A percentile compares a stretch with the other conserved stretches of the same genome.
These are phyloP conservation scores for Pyrenophora tritici-repentis DNA, from an alignment of 2,329 filamentous ascomycete genomes.

Conservation along the genomic window DNA sequence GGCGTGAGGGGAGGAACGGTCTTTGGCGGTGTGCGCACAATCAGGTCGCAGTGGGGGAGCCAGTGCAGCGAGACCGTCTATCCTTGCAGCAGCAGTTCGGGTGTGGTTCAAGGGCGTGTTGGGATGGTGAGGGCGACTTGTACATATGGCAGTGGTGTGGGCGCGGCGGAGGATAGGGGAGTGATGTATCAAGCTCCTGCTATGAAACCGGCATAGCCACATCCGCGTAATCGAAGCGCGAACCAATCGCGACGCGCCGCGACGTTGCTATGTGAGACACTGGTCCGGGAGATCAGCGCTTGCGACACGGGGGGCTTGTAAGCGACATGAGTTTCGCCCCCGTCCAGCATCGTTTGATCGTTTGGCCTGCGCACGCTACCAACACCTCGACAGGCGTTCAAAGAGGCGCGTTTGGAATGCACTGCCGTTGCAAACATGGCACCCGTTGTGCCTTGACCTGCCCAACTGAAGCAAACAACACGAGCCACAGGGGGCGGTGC, in stretches of 20 bases:
- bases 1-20: background rate
- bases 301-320: conserved; percentile 15
- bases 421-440: conserved; percentile 1
- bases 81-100: background rate
- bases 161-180: conserved; percentile 18
- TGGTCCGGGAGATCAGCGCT: conserved; percentile 32
- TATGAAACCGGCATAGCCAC: conserved; percentile 38
- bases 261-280: conserved; percentile 29
- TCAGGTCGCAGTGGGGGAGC: background rate
- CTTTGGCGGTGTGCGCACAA: too few relatives aligned
- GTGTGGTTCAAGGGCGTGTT: background rate
- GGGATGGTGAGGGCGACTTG: background rate
- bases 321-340: conserved; percentile 11
- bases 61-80: background rate
- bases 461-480: too few relatives aligned
- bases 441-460: background rate
- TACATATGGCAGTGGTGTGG: conserved; percentile 3
- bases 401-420: background rate
- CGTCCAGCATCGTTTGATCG: conserved; percentile 5
- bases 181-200: conserved; percentile 24
- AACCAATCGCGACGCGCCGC: conserved; percentile 27
- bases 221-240: conserved; percentile 15
- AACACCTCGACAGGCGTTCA: too few relatives aligned
- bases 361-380: background rate
- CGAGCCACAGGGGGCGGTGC: too few relatives aligned